phyloP scores from a whole-genome alignment of 2,329 filamentous ascomycete genomes.

The Cercospora sojina region DNA sequence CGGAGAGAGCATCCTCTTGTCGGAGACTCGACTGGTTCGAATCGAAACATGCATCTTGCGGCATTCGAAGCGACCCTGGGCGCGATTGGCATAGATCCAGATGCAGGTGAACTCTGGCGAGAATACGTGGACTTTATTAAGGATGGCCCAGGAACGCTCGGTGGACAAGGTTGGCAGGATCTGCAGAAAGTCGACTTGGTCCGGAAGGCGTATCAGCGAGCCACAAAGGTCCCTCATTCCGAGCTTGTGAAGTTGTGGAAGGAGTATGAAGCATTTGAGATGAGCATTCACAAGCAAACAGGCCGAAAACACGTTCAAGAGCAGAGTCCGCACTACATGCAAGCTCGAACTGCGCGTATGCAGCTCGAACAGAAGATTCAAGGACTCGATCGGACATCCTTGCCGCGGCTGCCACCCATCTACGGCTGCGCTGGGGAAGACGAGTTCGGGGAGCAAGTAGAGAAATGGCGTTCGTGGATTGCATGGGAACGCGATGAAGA shows the following conservation, averaged over 20 bases:
- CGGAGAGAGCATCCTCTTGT: constrained; percentile 85
- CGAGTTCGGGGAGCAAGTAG: constrained; percentile 80
- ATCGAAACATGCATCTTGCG: constrained; percentile 75
- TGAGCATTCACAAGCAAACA: constrained; percentile 87
- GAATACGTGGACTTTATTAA: constrained; percentile 95
- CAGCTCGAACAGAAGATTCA: constrained; percentile 86
- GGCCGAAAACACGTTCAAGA: constrained; percentile 94
- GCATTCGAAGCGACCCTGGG: constrained; percentile 92
- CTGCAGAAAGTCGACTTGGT: constrained; percentile 96
- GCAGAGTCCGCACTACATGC: constrained; percentile 91
- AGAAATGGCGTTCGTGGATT: constrained; percentile 91
- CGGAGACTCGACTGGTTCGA: constrained; percentile 72
- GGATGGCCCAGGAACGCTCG: constrained; percentile 73
- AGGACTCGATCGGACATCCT: constrained; percentile 70
- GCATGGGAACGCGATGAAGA: constrained; percentile 87
- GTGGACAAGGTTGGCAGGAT: constrained; percentile 89
- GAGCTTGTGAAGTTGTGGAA: constrained; percentile 88
- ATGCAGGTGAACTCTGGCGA: constrained; percentile 85
- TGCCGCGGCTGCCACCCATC: constrained; percentile 78
- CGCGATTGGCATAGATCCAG: constrained; percentile 86
- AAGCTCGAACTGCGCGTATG: constrained; percentile 84
- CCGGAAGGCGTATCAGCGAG: constrained; percentile 87
- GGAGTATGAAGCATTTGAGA: constrained; percentile 96
- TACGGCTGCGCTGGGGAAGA: constrained; percentile 82
- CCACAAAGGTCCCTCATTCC: constrained; percentile 81